Percentiles rank a stretch among this genome's conserved stretches.
Conservation (phyloP, 2,329 filamentous ascomycete genomes). For the Ceratocystis colombiana region DNA sequence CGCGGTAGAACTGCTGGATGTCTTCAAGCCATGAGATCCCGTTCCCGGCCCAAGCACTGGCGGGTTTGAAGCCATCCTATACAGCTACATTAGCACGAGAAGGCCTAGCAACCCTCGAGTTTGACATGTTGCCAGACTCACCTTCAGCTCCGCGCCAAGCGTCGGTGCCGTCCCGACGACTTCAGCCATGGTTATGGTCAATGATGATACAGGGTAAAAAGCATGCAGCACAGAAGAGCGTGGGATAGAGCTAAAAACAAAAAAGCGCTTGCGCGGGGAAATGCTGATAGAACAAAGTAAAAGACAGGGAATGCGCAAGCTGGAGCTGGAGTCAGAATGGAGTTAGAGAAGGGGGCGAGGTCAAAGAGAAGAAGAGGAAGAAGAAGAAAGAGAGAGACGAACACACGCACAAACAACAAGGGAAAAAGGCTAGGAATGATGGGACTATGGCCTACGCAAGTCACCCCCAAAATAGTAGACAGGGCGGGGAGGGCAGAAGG, state of each 20-base stretch:
- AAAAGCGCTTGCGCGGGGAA: slow-evolving; percentile 27
- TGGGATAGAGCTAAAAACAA: slow-evolving; percentile 16
- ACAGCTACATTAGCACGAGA: slow-evolving; percentile 10
- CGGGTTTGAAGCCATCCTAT: slow-evolving; percentile 92
- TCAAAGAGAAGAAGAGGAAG: slow-evolving; percentile 14
- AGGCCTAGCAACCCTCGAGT: background rate
- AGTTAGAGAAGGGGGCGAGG: background rate
- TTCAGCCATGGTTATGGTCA: slow-evolving; percentile 64
- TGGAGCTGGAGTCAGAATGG: background rate
- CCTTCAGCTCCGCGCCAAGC: slow-evolving; percentile 92
- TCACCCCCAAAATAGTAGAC: slow-evolving; percentile 16
- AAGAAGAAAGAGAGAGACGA: background rate
- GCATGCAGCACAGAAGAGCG: slow-evolving; percentile 18
- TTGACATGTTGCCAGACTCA: slow-evolving; percentile 36
- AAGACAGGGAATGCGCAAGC: background rate
- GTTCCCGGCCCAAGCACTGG: slow-evolving; percentile 81
- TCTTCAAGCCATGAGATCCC: slow-evolving; percentile 94
- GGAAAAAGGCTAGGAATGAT: slow-evolving; percentile 22
- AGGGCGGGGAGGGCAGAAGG: background rate
- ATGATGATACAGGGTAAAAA: slow-evolving; percentile 21
- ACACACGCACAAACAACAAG: slow-evolving; percentile 16
- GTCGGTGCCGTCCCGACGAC: slow-evolving; percentile 73
- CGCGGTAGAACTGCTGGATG: slow-evolving; percentile 93
- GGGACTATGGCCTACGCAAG: slow-evolving; percentile 7
- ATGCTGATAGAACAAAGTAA: background rate